phyloP scores from a whole-genome alignment of 2,329 filamentous ascomycete species.

The Biscogniauxia mediterranea region DNA sequence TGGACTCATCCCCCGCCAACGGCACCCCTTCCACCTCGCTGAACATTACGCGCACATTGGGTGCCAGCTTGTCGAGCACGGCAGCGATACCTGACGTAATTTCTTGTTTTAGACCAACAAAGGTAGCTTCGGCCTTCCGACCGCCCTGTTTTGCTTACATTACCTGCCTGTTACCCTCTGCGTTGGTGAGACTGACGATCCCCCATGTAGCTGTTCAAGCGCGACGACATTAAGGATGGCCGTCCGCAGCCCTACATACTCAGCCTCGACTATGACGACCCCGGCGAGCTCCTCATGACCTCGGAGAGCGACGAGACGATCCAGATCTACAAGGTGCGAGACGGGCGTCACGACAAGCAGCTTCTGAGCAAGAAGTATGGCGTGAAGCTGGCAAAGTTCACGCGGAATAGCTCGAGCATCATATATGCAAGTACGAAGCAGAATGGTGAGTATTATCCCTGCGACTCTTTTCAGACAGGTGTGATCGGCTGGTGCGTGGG shows the following conservation, averaged over 20 bases:
- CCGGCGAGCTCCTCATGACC: slow-evolving; percentile 87
- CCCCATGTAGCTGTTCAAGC: slow-evolving; percentile 54
- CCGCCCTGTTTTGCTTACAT: slow-evolving; percentile 2
- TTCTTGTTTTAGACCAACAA: slow-evolving; percentile 72
- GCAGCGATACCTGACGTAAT: slow-evolving; percentile 78
- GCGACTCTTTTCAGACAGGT: background rate
- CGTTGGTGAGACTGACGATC: no score
- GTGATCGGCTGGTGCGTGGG: background rate
- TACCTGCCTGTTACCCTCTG: no score
- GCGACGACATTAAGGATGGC: slow-evolving; percentile 54
- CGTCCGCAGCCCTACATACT: slow-evolving; percentile 65
- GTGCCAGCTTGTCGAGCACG: slow-evolving; percentile 42
- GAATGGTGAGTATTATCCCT: slow-evolving; percentile 58
- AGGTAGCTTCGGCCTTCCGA: slow-evolving; percentile 48
- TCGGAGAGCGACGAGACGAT: slow-evolving; percentile 93
- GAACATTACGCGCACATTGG: slow-evolving; percentile 50
- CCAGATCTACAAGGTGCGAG: slow-evolving; percentile 90
- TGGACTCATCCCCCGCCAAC: slow-evolving; percentile 40
- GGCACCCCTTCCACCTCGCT: slow-evolving; percentile 40
- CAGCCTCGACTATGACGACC: slow-evolving; percentile 95
- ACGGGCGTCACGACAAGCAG: slow-evolving; percentile 85
- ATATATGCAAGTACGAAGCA: slow-evolving; percentile 95
- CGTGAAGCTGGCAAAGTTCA: slow-evolving; percentile 90
- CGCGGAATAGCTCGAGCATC: slow-evolving; percentile 85
- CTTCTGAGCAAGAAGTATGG: slow-evolving; percentile 96